Evolutionary conservation across 2,329 filamentous ascomycete species (phyloP), one percentile per base, ranked within the genome.

Genomic region (Xenoacremonium recifei): DNA sequence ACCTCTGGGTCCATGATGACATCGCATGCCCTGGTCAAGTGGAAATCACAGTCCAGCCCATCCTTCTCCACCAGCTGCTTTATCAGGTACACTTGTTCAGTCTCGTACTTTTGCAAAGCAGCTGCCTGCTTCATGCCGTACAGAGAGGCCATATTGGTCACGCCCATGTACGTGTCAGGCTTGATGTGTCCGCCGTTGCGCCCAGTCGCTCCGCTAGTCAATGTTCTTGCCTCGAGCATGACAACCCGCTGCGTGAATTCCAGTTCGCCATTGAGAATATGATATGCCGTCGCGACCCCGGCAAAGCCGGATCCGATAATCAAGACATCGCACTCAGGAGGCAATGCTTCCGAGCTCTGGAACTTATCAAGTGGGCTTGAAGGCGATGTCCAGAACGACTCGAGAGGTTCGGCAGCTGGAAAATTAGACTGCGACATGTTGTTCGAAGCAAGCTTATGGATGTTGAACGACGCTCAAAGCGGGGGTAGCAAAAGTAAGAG

Each of bases 251-350:
- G 16, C 9, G 39, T 12, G 50, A 50, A 3, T 41, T 44, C 1
- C 47, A 40, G 12, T 49, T 47, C 39, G 18, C 42, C 37, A 21
- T 56, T 51, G 13, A 64, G 40, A n/a, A 66, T 61, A 44, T 76
- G 67, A 32, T 72, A 71, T 0, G 67, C 67, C 4, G 68, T 64
- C 2, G 66, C 63, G 1, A 67, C 64, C 3, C 74, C 73, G 4
- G 72, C 62, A 39, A 68, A 73, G 0, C 74, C 74, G 12, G 69
- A 66, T 1, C 73, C 74, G 9, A 76, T 64, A 29, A 77, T 67
- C 13, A 68, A 62, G 37, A 77, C 65, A 34, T 76, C 71, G 21
- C 60, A 64, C 21, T 66, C 44, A 0, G 49, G 33, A 0, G 72
- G 73, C 1, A 76, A 19, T 2, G 10, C 2, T 2, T 6, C 1